Conservation (phyloP, 805 yeast genomes). For the Lipomyces anomalus region DNA sequence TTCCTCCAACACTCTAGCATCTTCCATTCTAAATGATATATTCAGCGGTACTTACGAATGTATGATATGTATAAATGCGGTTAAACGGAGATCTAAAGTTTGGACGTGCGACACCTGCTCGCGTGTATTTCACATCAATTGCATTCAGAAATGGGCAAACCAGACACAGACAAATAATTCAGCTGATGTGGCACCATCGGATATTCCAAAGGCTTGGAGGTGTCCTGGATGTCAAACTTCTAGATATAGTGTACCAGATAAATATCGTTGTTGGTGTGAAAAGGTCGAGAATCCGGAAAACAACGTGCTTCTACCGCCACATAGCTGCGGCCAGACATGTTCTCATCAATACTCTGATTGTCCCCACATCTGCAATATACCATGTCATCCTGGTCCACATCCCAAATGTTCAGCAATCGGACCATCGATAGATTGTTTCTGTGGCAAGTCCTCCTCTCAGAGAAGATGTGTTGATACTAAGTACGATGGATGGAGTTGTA, state of each 20-base stretch:
- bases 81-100: slow-evolving; percentile 56
- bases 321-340: slow-evolving; percentile 86
- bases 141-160: slow-evolving; percentile 82
- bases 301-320: slow-evolving; percentile 53
- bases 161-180: slow-evolving; percentile 45
- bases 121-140: slow-evolving; percentile 78
- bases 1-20: slow-evolving; percentile 6
- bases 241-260: slow-evolving; percentile 43
- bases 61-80: slow-evolving; percentile 80
- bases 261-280: slow-evolving; percentile 84
- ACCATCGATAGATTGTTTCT: slow-evolving; percentile 60
- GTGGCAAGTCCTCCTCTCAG: slow-evolving; percentile 65
- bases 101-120: slow-evolving; percentile 79
- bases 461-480: slow-evolving; percentile 71
- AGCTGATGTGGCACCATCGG: slow-evolving; percentile 1
- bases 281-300: slow-evolving; percentile 57
- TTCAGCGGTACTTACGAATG: slow-evolving; percentile 46
- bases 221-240: slow-evolving; percentile 76
- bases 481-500: slow-evolving; percentile 67
- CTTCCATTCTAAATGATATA: slow-evolving; percentile 14
- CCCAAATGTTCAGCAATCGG: slow-evolving; percentile 74
- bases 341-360: slow-evolving; percentile 47
- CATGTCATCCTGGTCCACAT: slow-evolving; percentile 90
- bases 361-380: slow-evolving; percentile 65
- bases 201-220: slow-evolving; percentile 51